Evolutionary conservation across 2,329 filamentous ascomycete species (phyloP).

Genomic region (Thelonectria blattea): DNA sequence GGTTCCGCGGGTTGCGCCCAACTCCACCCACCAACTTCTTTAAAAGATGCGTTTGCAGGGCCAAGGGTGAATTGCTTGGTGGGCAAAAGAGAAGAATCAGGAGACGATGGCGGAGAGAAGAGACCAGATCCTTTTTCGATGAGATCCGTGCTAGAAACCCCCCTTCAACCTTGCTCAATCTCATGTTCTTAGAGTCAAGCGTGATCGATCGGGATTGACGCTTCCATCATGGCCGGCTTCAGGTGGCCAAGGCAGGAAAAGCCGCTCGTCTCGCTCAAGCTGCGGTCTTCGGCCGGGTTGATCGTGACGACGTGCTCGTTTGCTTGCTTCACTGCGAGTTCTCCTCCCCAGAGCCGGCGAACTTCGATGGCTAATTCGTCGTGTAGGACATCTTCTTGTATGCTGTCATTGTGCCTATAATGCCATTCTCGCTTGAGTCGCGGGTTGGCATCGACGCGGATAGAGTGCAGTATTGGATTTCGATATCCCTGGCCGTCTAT

Average conservation of each 20-base stretch:
- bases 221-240: conserved; percentile 25
- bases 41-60: background rate
- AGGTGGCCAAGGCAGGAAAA: conserved; percentile 27
- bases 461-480: conserved; percentile 45
- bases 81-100: background rate
- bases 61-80: background rate
- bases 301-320: conserved; percentile 43
- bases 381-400: conserved; percentile 45
- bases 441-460: conserved; percentile 35
- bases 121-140: background rate
- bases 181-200: background rate
- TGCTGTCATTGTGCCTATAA: conserved; percentile 43
- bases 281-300: conserved; percentile 42
- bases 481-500: conserved; percentile 44
- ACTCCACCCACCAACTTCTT: conserved; percentile 4
- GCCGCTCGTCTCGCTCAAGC: conserved; percentile 38
- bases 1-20: conserved; percentile 8
- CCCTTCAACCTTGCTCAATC: background rate
- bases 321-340: conserved; percentile 44
- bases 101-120: background rate
- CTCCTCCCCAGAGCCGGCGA: background rate
- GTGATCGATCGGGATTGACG: background rate
- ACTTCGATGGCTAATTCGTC: conserved; percentile 1
- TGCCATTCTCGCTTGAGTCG: conserved; percentile 41
- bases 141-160: background rate